Evolutionary conservation across 2,329 filamentous ascomycete genomes (phyloP).

Genomic region (Corynespora cassiicola): DNA sequence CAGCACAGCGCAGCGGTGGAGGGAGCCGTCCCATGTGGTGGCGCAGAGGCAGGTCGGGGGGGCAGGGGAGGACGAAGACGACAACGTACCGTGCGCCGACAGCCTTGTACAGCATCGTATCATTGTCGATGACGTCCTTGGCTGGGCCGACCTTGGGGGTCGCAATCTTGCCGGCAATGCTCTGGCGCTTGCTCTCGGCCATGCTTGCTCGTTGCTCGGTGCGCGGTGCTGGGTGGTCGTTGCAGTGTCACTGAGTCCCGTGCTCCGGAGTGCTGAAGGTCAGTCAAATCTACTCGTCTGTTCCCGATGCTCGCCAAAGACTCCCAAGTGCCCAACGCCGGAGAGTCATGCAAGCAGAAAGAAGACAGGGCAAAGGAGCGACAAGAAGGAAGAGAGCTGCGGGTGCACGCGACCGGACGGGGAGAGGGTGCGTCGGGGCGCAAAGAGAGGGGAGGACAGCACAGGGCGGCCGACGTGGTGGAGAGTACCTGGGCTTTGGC

Average conservation of each 20-base stretch:
- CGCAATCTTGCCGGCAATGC: slow-evolving; percentile 60
- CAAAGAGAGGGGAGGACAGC: slow-evolving; percentile 11
- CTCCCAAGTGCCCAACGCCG: slow-evolving; percentile 34
- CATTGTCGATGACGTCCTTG: slow-evolving; percentile 56
- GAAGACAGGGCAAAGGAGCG: slow-evolving; percentile 47
- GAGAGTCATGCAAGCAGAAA: slow-evolving; percentile 44
- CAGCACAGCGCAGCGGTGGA: slow-evolving; percentile 4
- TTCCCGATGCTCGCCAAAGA: slow-evolving; percentile 30
- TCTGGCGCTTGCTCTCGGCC: slow-evolving; percentile 67
- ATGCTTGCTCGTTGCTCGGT: slow-evolving; percentile 43
- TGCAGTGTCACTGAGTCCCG: slow-evolving; percentile 44
- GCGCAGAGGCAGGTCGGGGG: background rate
- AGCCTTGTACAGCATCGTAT: slow-evolving; percentile 63
- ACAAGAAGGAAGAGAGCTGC: slow-evolving; percentile 42
- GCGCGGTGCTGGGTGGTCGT: background rate
- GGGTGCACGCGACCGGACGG: slow-evolving; percentile 29
- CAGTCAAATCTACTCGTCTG: slow-evolving; percentile 15
- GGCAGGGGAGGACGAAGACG: slow-evolving; percentile 2
- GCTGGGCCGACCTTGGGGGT: slow-evolving; percentile 55
- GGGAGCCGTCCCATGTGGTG: no score
- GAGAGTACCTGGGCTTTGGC: slow-evolving; percentile 14
- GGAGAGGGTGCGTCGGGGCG: no score
- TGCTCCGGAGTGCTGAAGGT: slow-evolving; percentile 37
- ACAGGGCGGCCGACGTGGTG: slow-evolving; percentile 7
- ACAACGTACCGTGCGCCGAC: slow-evolving; percentile 69